Conservation (phyloP, 1,284 basidiomycete species). For the Melampsora abietis-canadensis region DNA sequence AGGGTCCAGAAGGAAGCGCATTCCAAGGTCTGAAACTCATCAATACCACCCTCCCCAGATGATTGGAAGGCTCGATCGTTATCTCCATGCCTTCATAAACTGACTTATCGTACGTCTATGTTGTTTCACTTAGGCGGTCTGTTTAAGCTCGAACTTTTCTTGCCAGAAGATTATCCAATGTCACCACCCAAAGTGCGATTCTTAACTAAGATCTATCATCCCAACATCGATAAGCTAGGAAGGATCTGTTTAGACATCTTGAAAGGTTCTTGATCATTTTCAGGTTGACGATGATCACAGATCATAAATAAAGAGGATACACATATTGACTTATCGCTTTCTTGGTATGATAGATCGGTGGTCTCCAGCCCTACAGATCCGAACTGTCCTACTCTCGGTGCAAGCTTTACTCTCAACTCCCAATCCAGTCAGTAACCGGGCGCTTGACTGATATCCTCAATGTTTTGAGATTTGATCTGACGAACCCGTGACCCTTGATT, state of each 20-base stretch:
- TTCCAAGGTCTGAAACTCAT: conserved; percentile 68
- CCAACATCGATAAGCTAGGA: conserved; percentile 98
- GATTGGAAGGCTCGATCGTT: not conserved
- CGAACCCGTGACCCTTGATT: not conserved
- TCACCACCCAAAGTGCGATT: conserved; percentile 97
- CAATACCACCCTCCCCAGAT: not conserved
- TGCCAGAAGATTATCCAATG: conserved; percentile 99
- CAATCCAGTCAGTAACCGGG: conserved; percentile 63
- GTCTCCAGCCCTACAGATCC: conserved; percentile 96
- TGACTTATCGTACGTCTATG: conserved; percentile 29
- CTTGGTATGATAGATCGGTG: conserved; percentile 74
- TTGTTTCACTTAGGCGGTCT: conserved; percentile 65
- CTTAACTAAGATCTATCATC: conserved; percentile 99
- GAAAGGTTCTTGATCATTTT: conserved; percentile 64
- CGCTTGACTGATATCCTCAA: not conserved
- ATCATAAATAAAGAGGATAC: not conserved
- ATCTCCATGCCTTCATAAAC: not conserved
- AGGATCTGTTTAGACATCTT: conserved; percentile 97
- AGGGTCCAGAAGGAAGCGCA: conserved; percentile 87
- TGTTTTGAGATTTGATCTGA: not conserved
- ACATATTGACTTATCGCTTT: not conserved
- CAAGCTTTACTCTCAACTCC: conserved; percentile 93
- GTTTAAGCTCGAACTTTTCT: conserved; percentile 92
- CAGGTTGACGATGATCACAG: not conserved
- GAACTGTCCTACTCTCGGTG: conserved; percentile 91